A percentile compares a stretch with the other conserved stretches of the same genome.
Conservation (phyloP, 805 yeast genomes). For the Tanozyma kutaoensis region DNA sequence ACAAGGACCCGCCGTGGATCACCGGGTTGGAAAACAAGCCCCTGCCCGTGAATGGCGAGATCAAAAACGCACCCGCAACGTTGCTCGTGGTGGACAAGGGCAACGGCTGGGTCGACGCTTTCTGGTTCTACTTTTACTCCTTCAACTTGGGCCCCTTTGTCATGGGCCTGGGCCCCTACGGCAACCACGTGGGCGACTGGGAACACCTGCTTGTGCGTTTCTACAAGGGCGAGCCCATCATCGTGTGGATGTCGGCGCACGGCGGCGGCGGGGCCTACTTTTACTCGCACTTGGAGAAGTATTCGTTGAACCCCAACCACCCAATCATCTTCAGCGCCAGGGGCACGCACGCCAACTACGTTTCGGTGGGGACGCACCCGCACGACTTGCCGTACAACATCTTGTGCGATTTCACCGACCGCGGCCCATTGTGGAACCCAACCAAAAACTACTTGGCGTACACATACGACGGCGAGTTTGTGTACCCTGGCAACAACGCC, state of each 20-base stretch:
- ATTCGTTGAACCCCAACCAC: conserved; percentile 25
- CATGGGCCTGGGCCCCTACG: conserved; percentile 96
- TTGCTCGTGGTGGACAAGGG: conserved; percentile 84
- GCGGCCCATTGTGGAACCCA: conserved; percentile 96
- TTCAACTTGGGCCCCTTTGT: conserved; percentile 94
- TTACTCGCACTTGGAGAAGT: conserved; percentile 55
- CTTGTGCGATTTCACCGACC: conserved; percentile 82
- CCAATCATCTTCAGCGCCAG: conserved; percentile 85
- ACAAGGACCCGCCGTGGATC: conserved; percentile 65
- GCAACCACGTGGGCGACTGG: conserved; percentile 97
- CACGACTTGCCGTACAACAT: conserved; percentile 92
- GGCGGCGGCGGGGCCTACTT: conserved; percentile 92
- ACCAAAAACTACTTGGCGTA: conserved; percentile 69
- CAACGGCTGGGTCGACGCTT: conserved; percentile 89
- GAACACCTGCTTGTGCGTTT: conserved; percentile 87
- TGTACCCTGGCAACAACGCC: conserved; percentile 28
- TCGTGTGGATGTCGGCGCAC: conserved; percentile 96
- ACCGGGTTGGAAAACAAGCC: conserved; percentile 65
- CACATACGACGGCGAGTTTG: conserved; percentile 50
- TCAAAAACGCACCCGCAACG: conserved; percentile 66
- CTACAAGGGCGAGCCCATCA: conserved; percentile 63
- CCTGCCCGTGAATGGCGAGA: conserved; percentile 54
- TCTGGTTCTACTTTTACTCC: conserved; percentile 91
- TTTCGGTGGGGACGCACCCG: conserved; percentile 90
- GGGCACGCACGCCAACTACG: conserved; percentile 96